These are phyloP conservation scores for Ustilaginoidea virens DNA, from an alignment of 2,329 filamentous ascomycete genomes.

Conservation along the genomic window DNA sequence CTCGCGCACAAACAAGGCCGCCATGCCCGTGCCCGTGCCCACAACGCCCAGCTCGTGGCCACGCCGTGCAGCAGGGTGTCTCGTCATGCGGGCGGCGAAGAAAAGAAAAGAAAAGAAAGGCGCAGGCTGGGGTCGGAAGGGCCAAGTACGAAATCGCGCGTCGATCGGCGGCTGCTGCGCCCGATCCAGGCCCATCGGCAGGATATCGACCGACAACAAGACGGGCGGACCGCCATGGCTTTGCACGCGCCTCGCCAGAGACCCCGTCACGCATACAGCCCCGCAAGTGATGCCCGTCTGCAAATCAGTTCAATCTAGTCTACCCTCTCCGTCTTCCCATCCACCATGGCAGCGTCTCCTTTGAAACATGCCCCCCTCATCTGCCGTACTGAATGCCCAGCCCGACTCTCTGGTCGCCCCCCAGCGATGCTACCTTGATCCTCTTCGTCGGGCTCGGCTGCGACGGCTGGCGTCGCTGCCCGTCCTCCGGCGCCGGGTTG, in stretches of 20 bases:
- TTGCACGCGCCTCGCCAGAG: too few relatives aligned
- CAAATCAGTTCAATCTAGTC: neutral
- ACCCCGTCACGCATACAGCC: too few relatives aligned
- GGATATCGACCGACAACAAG: too few relatives aligned
- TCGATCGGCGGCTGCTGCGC: too few relatives aligned
- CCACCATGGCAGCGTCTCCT: neutral
- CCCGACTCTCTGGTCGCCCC: slow-evolving; percentile 27
- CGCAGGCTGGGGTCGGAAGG: too few relatives aligned
- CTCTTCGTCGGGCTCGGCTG: slow-evolving; percentile 36
- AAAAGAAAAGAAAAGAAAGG: too few relatives aligned
- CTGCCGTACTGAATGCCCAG: slow-evolving; percentile 35
- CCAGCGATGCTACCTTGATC: slow-evolving; percentile 23
- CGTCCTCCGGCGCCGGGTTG: slow-evolving; percentile 16
- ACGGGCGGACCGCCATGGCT: too few relatives aligned
- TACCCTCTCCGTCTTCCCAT: neutral
- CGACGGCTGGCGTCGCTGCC: slow-evolving; percentile 18
- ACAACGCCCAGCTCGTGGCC: slow-evolving; percentile 66
- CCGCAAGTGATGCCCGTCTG: too few relatives aligned
- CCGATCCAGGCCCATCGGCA: too few relatives aligned
- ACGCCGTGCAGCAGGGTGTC: slow-evolving; percentile 51
- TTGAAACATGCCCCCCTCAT: slow-evolving; percentile 4
- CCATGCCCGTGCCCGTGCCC: slow-evolving; percentile 69
- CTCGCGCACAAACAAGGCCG: slow-evolving; percentile 49
- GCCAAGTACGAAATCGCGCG: slow-evolving; percentile 94
- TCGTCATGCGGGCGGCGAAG: slow-evolving; percentile 76